Conservation (phyloP, 768 basidiomycete genomes). For the Lactarius sp. region DNA sequence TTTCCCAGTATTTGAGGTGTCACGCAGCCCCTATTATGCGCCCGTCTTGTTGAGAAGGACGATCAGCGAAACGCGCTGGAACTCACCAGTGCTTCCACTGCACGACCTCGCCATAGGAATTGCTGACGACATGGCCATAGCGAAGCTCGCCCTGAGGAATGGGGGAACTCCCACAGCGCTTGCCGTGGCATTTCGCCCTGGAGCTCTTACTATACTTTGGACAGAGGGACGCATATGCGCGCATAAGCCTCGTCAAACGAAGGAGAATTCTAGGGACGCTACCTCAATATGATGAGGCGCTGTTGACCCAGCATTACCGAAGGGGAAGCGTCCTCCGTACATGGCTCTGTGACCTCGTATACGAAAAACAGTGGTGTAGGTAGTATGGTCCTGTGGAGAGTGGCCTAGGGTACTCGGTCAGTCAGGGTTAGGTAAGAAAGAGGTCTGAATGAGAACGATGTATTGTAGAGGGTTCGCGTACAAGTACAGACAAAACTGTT, state of each 20-base stretch:
- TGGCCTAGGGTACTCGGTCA: neutral
- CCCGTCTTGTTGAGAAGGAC: conserved; percentile 7
- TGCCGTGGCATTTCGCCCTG: conserved; percentile 63
- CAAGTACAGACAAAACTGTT: neutral
- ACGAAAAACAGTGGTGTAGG: neutral
- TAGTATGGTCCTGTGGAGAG: neutral
- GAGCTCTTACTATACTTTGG: conserved; percentile 67
- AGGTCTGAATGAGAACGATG: too few species aligned
- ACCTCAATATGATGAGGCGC: conserved; percentile 19
- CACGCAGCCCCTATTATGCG: conserved; percentile 22
- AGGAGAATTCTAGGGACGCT: neutral
- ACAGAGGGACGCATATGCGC: neutral
- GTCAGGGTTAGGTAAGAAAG: neutral
- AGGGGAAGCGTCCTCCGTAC: neutral
- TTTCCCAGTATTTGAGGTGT: conserved; percentile 15
- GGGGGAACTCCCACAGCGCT: conserved; percentile 50
- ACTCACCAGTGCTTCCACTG: conserved; percentile 75
- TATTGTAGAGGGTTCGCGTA: neutral
- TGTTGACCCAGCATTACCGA: neutral
- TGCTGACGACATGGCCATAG: conserved; percentile 50
- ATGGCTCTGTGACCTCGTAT: neutral
- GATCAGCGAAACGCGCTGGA: neutral
- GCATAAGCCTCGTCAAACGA: neutral
- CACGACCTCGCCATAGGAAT: conserved; percentile 54
- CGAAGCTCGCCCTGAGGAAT: conserved; percentile 56